Evolutionary conservation across 2,329 filamentous ascomycete species (phyloP).

Genomic region (Verticillium nonalfalfae): DNA sequence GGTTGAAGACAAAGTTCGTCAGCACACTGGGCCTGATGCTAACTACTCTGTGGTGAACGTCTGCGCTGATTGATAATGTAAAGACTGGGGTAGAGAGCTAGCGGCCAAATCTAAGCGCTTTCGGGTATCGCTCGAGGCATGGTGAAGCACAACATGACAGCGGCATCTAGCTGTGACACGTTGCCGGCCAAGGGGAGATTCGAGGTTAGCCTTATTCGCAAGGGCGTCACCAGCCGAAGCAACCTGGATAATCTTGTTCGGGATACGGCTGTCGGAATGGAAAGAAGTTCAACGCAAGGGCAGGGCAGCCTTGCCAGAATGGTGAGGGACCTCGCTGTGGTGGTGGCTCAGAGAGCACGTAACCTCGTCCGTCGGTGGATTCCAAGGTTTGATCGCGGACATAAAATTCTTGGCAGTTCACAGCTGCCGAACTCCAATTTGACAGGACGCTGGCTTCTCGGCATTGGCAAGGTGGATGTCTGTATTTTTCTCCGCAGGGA

Average conservation of each 20-base stretch:
- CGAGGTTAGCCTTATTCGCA: background rate
- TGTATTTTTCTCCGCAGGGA: background rate
- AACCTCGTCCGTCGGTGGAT: background rate
- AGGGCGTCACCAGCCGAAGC: background rate
- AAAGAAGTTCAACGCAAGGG: background rate
- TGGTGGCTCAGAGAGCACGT: background rate
- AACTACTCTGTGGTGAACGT: too few species aligned
- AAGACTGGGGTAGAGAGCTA: too few species aligned
- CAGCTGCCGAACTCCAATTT: background rate
- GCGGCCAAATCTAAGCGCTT: too few species aligned
- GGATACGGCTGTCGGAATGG: background rate
- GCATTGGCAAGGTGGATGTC: background rate
- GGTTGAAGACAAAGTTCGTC: too few species aligned
- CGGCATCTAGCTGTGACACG: background rate
- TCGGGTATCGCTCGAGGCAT: too few species aligned
- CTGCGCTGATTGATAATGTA: too few species aligned
- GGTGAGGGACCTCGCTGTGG: background rate
- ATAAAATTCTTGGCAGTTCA: background rate
- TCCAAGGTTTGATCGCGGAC: background rate
- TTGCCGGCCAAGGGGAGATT: background rate
- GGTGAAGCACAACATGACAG: background rate
- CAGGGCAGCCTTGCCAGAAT: background rate
- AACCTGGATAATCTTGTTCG: too few species aligned
- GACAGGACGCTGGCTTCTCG: background rate
- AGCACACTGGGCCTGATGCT: too few species aligned